phyloP scores from a whole-genome alignment of 192 early-diverging fungal species.

The Backusella parvicylindrica region DNA sequence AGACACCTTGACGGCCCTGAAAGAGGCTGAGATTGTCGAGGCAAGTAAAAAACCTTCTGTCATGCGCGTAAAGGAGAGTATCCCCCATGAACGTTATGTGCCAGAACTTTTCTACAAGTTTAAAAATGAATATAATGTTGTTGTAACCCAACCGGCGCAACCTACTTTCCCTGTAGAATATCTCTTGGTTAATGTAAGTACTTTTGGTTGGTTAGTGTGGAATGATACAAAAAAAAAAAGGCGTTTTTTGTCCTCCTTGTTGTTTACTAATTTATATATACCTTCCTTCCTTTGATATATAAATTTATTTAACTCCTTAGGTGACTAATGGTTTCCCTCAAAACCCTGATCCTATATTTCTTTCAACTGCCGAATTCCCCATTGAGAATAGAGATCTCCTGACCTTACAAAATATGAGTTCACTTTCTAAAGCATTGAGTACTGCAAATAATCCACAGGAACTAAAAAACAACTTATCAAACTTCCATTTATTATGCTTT shows the following conservation, averaged over 20 bases:
- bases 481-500: constrained; percentile 86
- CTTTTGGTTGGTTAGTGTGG: neutral
- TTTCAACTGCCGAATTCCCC: constrained; percentile 51
- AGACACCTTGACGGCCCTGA: constrained; percentile 86
- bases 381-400: constrained; percentile 77
- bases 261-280: constrained; percentile 5
- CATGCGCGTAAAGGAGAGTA: constrained; percentile 79
- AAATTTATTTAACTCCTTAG: constrained; percentile 36
- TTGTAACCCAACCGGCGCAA: constrained; percentile 86
- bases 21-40: constrained; percentile 86
- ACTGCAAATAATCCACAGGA: constrained; percentile 26
- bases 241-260: neutral
- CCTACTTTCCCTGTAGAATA: constrained; percentile 98
- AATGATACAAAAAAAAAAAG: neutral
- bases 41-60: constrained; percentile 82
- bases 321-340: constrained; percentile 89
- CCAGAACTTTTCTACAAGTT: constrained; percentile 97
- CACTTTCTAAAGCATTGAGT: constrained; percentile 54
- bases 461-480: constrained; percentile 56
- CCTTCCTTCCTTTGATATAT: constrained; percentile 7
- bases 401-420: constrained; percentile 52
- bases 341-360: constrained; percentile 74
- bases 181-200: constrained; percentile 83
- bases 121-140: constrained; percentile 89
- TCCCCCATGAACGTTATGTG: constrained; percentile 74